phyloP scores from a whole-genome alignment of 345 rosid species.

The Salix arbutifolia region DNA sequence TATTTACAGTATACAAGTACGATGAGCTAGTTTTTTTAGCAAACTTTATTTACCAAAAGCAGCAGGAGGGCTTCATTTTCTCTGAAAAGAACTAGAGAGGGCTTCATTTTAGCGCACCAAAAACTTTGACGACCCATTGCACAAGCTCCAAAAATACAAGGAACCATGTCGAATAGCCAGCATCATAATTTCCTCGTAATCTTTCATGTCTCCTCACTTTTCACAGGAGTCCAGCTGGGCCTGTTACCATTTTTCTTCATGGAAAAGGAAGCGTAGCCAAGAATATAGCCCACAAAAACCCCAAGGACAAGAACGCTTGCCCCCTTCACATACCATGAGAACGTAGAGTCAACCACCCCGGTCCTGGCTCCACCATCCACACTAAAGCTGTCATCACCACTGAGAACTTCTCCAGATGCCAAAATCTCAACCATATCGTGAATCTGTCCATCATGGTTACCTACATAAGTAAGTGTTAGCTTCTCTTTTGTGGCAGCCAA shows the following conservation, averaged over 20 bases:
- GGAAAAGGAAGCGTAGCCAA: slow-evolving; percentile 54
- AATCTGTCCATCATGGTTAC: slow-evolving; percentile 85
- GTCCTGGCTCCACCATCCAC: slow-evolving; percentile 7
- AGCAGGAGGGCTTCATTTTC: not conserved
- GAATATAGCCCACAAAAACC: slow-evolving; percentile 53
- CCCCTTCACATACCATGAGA: slow-evolving; percentile 54
- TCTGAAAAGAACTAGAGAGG: not conserved
- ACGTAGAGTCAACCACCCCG: slow-evolving; percentile 23
- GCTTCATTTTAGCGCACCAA: not conserved
- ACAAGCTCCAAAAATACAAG: not conserved
- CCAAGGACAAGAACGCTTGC: slow-evolving; percentile 71
- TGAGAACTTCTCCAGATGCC: slow-evolving; percentile 64
- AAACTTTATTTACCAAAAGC: not conserved
- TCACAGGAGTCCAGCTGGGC: slow-evolving; percentile 59
- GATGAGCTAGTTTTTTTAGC: not conserved
- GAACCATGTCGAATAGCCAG: not conserved
- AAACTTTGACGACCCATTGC: not conserved
- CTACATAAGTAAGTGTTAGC: slow-evolving; percentile 63
- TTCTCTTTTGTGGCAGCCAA: slow-evolving; percentile 74
- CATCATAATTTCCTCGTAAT: not conserved
- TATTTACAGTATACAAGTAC: not conserved
- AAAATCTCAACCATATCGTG: slow-evolving; percentile 79
- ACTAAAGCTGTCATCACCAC: slow-evolving; percentile 24
- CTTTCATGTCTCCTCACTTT: slow-evolving; percentile 52
- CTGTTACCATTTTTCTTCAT: slow-evolving; percentile 38